Conservation (phyloP, 805 yeast species). For the Nakazawaea anatomiae region DNA sequence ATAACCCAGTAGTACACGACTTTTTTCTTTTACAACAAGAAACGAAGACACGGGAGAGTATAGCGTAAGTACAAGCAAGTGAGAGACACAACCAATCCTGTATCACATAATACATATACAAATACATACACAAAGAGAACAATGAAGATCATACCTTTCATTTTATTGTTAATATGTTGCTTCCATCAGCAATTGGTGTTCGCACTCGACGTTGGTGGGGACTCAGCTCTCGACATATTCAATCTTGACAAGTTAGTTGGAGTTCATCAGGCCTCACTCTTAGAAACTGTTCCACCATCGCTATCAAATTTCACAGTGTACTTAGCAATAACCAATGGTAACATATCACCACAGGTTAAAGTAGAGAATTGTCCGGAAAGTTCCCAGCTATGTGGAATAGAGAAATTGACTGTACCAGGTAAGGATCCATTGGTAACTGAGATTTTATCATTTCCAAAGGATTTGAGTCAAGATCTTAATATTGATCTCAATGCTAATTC, state of each 20-base stretch:
- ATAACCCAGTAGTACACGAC: too few relatives aligned
- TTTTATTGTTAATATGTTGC: neutral
- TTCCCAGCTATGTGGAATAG: constrained; percentile 76
- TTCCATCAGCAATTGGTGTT: neutral
- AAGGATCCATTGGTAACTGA: constrained; percentile 46
- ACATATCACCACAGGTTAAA: constrained; percentile 21
- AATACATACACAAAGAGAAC: neutral
- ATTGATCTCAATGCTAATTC: constrained; percentile 11
- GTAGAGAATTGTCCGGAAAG: constrained; percentile 57
- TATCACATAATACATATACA: neutral
- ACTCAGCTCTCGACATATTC: constrained; percentile 15
- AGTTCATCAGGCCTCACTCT: constrained; percentile 31
- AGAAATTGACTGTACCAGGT: constrained; percentile 47
- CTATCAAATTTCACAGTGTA: constrained; percentile 58
- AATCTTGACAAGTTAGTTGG: constrained; percentile 46
- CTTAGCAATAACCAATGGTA: constrained; percentile 36
- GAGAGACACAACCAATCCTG: too few relatives aligned
- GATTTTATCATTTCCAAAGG: constrained; percentile 50
- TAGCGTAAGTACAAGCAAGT: too few relatives aligned
- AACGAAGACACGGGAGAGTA: too few relatives aligned
- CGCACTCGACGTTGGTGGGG: neutral
- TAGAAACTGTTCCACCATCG: constrained; percentile 75
- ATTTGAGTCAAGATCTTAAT: constrained; percentile 25
- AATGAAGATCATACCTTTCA: neutral
- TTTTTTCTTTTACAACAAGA: too few relatives aligned